Percentiles rank a stretch among this genome's conserved stretches.
Conservation (phyloP, 169 alveolate species). For the Cryptosporidium parvum region DNA sequence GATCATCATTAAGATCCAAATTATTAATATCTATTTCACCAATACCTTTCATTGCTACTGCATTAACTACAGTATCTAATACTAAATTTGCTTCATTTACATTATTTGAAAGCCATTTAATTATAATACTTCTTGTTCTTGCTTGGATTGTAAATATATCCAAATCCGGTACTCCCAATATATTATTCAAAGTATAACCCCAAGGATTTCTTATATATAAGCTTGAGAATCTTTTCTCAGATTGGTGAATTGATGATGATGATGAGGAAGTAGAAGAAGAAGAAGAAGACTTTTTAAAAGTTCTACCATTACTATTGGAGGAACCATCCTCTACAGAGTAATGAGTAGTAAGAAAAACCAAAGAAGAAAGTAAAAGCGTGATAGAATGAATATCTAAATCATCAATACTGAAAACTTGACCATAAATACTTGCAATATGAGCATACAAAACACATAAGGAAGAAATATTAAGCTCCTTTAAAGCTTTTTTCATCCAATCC, state of each 20-base stretch:
- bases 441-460: constrained; percentile 76
- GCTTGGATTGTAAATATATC: constrained; percentile 44
- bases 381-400: constrained; percentile 57
- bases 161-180: constrained; percentile 51
- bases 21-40: not conserved
- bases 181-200: constrained; percentile 36
- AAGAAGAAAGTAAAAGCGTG: constrained; percentile 63
- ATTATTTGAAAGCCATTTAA: constrained; percentile 31
- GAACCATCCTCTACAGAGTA: constrained; percentile 65
- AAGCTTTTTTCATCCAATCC: constrained; percentile 75
- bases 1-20: not conserved
- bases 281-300: not conserved
- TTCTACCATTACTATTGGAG: not conserved
- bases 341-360: constrained; percentile 76
- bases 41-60: constrained; percentile 43
- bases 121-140: constrained; percentile 29
- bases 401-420: constrained; percentile 10
- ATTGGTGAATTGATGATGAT: not conserved
- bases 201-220: constrained; percentile 40
- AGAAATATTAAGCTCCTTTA: constrained; percentile 60
- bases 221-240: constrained; percentile 7
- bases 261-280: not conserved
- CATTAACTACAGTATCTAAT: constrained; percentile 46
- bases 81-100: constrained; percentile 53
- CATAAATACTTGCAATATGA: constrained; percentile 69